Percentiles rank a stretch among this genome's conserved stretches.
phyloP scores from a whole-genome alignment of 1,284 basidiomycete species.

The Fistulinella cinereoalba region DNA sequence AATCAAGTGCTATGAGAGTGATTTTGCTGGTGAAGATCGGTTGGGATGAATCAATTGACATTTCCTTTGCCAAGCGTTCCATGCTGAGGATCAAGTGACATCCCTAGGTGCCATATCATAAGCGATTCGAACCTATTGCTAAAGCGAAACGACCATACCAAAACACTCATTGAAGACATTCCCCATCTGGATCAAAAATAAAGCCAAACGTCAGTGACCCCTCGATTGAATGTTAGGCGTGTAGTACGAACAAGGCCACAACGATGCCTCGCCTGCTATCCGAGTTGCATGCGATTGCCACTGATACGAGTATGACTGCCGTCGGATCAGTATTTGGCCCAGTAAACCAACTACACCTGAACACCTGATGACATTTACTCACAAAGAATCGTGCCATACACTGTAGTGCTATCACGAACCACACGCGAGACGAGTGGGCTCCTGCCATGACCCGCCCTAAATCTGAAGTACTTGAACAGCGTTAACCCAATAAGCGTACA shows the following conservation, averaged over 20 bases:
- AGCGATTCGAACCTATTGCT: background rate
- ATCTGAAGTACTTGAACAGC: constrained; percentile 17
- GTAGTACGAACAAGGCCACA: no score
- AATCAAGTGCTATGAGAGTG: background rate
- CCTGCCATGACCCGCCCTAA: constrained; percentile 12
- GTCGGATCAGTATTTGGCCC: constrained; percentile 7
- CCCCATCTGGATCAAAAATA: constrained; percentile 15
- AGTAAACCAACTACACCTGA: background rate
- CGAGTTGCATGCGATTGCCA: constrained; percentile 7
- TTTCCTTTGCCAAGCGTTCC: constrained; percentile 17
- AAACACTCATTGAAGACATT: constrained; percentile 8
- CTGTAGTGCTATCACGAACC: constrained; percentile 15
- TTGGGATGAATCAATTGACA: background rate
- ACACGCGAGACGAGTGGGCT: constrained; percentile 21
- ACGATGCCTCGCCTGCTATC: constrained; percentile 10
- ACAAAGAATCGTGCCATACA: constrained; percentile 12
- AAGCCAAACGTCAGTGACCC: constrained; percentile 6
- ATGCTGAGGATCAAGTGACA: constrained; percentile 22
- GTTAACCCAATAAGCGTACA: constrained; percentile 19
- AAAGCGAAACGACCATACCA: constrained; percentile 1
- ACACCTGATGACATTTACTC: background rate
- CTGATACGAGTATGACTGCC: constrained; percentile 11
- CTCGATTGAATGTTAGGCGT: no score
- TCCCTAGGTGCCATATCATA: constrained; percentile 10
- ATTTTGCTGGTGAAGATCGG: constrained; percentile 12